Evolutionary conservation across 176 grass and related monocot species (phyloP).

Genomic region (Oryza officinalis): DNA sequence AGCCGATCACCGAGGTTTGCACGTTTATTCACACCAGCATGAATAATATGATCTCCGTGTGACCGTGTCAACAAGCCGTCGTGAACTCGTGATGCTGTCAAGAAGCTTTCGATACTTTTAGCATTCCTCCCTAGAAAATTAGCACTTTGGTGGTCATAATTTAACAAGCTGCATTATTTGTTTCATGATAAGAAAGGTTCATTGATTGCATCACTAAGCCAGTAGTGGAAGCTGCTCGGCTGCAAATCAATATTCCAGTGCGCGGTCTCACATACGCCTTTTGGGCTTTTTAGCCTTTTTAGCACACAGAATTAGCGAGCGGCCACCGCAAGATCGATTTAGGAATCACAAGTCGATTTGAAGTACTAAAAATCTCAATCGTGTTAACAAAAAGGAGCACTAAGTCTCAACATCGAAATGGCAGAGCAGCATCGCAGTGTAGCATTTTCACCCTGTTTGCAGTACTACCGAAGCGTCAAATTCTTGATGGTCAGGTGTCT

Average conservation of each 20-base stretch:
- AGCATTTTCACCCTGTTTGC: constrained; percentile 3
- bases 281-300: constrained; percentile 11
- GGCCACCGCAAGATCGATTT: background rate
- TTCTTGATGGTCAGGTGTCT: background rate
- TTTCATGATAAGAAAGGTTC: background rate
- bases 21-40: background rate
- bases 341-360: background rate
- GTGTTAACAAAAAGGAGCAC: background rate
- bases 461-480: background rate
- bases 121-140: background rate
- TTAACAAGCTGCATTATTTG: background rate
- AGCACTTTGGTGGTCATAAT: background rate
- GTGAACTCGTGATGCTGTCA: background rate
- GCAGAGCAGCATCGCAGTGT: background rate
- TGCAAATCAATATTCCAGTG: background rate
- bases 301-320: constrained; percentile 20
- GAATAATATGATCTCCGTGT: background rate
- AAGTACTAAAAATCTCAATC: background rate
- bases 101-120: background rate
- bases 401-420: background rate
- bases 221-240: background rate
- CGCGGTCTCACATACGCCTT: background rate
- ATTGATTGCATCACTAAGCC: background rate
- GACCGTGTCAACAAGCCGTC: background rate
- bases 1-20: background rate